Evolutionary conservation across 768 basidiomycete genomes (phyloP).

Genomic region (Mycena metata): DNA sequence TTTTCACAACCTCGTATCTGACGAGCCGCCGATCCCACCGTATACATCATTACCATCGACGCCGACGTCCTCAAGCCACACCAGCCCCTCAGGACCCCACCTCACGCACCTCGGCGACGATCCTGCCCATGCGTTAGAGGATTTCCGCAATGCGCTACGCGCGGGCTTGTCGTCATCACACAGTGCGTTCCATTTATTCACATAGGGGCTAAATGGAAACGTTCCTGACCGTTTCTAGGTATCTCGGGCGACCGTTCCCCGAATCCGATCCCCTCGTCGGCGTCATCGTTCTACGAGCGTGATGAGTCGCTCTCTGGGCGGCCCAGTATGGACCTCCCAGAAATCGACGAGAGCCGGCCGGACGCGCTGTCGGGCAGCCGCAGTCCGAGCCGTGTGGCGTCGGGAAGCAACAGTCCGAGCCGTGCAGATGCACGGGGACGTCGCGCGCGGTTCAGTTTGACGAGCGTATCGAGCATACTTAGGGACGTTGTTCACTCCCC

Average conservation of each 20-base stretch:
- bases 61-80: slow-evolving; percentile 29
- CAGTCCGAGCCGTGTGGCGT: slow-evolving; percentile 37
- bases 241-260: slow-evolving; percentile 27
- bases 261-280: slow-evolving; percentile 27
- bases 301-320: slow-evolving; percentile 55
- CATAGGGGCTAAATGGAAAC: too few relatives aligned
- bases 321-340: slow-evolving; percentile 56
- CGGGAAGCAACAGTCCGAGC: slow-evolving; percentile 34
- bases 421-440: slow-evolving; percentile 46
- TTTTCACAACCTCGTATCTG: slow-evolving; percentile 9
- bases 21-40: slow-evolving; percentile 33
- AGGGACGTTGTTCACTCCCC: slow-evolving; percentile 67
- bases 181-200: slow-evolving; percentile 20
- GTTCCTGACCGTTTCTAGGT: slow-evolving; percentile 10
- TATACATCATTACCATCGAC: slow-evolving; percentile 34
- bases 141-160: slow-evolving; percentile 53
- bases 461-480: slow-evolving; percentile 64
- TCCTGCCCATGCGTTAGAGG: slow-evolving; percentile 55
- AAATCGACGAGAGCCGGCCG: slow-evolving; percentile 44
- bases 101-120: slow-evolving; percentile 23
- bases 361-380: slow-evolving; percentile 24
- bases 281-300: slow-evolving; percentile 38
- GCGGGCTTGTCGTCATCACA: slow-evolving; percentile 42
- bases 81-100: slow-evolving; percentile 26
- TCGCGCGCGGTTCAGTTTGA: slow-evolving; percentile 66